Evolutionary conservation across 1,139 yeast species (phyloP), one percentile per base, ranked within the genome.

Genomic region (Sugiyamaella japonica): DNA sequence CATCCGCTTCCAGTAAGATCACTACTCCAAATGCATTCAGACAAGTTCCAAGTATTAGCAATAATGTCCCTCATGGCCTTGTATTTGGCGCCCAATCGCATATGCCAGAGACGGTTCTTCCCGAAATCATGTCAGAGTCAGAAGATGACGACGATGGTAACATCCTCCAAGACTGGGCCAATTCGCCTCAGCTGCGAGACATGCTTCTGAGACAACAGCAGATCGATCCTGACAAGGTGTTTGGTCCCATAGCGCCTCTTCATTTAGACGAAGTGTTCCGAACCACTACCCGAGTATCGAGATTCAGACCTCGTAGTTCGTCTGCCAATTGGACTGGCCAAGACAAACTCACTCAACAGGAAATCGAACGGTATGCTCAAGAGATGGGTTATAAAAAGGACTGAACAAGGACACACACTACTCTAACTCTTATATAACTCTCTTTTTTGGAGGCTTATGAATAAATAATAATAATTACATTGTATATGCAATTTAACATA

Each of bases 241-340:
- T 91, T 74, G 97, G 97, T 0, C 86, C 88, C 12, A 79, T 86
- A 25, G 86, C 88, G 0, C 82, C 83, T 3, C 71, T 88, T 55
- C 80, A 83, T 47, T 80, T 88, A 68, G 86, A 81, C 48, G 89
- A 84, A 59, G 82, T 89, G 16, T 87, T 89, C 66, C 79, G 80
- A 50, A 61, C 60, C 20, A 68, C 60, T 23, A 68, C 76, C 12
- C 64, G 75, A 44, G 59, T 70, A 7, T 79, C 81, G 9, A 73
- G 76, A 55, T 72, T 81, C 52, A 74, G 86, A 58, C 79, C 83
- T 1, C 76, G 83, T 53, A 82, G 83, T 28, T 83, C 89, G 1
- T 83, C 86, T 1, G 79, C 83, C 0, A 76, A 75, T 53, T 81
- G 84, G 83, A 70, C 72, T 2, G 73, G 72, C 2, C 65, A 68